Evolutionary conservation across 1,284 basidiomycete genomes (phyloP).

Genomic region (Pholiota adiposa): DNA sequence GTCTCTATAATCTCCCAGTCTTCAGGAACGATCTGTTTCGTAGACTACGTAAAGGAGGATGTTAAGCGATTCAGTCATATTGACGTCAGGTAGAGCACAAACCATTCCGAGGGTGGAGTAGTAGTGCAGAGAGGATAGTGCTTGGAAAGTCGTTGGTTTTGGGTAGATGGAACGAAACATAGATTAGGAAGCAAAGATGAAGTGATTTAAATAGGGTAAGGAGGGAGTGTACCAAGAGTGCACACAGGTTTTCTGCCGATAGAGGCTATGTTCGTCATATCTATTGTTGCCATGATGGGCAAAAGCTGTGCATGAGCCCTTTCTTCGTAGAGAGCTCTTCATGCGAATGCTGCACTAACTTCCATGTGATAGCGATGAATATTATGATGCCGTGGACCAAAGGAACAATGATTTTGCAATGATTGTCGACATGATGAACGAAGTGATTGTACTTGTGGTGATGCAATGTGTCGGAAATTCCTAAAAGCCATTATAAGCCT

Average conservation of each 20-base stretch:
- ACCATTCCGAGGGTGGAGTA: background rate
- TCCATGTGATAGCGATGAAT: conserved; percentile 2
- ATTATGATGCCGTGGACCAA: background rate
- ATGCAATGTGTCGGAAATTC: too few species aligned
- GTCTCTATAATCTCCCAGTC: conserved; percentile 13
- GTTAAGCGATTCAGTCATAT: too few species aligned
- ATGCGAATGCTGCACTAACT: background rate
- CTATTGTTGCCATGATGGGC: too few species aligned
- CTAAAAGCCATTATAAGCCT: too few species aligned
- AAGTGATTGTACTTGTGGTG: background rate
- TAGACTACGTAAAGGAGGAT: too few species aligned
- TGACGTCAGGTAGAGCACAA: background rate
- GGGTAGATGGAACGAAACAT: background rate
- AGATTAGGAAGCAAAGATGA: background rate
- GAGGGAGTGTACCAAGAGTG: too few species aligned
- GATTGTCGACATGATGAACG: background rate
- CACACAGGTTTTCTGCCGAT: too few species aligned
- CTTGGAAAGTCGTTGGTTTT: background rate
- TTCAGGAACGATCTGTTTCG: background rate
- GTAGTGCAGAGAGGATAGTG: background rate
- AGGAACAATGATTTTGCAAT: too few species aligned
- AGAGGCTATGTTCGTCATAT: too few species aligned
- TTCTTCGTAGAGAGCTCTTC: background rate
- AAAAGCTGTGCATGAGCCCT: too few species aligned
- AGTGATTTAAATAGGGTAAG: background rate